Percentiles rank a stretch among this genome's conserved stretches.
phyloP scores from a whole-genome alignment of 148 eudicot genomes.

The Vaccinium macrocarpon region DNA sequence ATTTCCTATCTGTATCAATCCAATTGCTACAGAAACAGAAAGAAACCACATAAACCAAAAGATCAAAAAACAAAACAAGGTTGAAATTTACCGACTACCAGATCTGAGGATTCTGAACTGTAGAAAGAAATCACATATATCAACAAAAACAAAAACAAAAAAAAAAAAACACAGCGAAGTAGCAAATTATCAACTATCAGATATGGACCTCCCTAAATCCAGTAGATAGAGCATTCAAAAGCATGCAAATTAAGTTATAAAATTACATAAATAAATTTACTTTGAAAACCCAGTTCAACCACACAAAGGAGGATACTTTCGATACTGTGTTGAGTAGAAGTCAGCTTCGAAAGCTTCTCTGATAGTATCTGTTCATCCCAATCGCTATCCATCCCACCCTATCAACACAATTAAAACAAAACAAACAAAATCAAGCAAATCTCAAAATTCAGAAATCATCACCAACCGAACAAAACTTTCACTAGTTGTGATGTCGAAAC shows the following conservation, averaged over 20 bases:
- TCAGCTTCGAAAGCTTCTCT: neutral
- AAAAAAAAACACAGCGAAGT: neutral
- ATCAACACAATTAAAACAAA: neutral
- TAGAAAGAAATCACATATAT: too few species aligned
- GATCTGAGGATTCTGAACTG: neutral
- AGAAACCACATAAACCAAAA: neutral
- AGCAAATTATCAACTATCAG: neutral
- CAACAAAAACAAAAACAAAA: neutral
- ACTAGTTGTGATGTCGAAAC: neutral
- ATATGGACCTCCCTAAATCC: slow-evolving; percentile 1
- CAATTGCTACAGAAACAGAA: neutral
- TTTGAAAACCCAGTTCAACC: neutral
- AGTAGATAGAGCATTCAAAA: neutral
- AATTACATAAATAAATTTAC: neutral
- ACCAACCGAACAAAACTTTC: neutral
- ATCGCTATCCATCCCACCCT: neutral
- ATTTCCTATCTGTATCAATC: neutral
- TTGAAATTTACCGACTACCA: neutral
- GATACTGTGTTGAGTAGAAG: neutral
- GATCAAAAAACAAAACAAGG: neutral
- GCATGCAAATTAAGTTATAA: neutral
- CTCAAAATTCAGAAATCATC: neutral
- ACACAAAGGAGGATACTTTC: slow-evolving; percentile 3
- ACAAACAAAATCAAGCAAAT: neutral
- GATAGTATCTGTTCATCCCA: neutral